These are phyloP conservation scores for Clonostachys chloroleuca DNA, from an alignment of 2,329 filamentous ascomycete genomes.

Conservation along the genomic window DNA sequence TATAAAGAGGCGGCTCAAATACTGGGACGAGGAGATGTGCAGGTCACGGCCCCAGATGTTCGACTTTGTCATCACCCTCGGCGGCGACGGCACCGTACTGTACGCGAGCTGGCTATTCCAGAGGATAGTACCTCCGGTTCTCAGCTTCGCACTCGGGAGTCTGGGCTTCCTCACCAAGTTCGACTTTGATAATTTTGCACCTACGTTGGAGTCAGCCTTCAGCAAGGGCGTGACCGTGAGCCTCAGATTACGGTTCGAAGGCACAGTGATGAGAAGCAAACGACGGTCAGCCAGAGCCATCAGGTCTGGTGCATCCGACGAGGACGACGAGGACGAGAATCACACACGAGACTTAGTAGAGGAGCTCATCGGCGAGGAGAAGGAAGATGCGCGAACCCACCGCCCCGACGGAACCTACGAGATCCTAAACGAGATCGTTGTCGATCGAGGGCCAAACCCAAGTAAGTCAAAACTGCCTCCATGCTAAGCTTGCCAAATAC, in stretches of 20 bases:
- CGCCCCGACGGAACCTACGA: slow-evolving; percentile 79
- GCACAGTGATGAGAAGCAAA: slow-evolving; percentile 83
- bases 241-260: slow-evolving; percentile 84
- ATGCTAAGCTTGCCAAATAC: not conserved
- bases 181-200: slow-evolving; percentile 73
- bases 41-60: slow-evolving; percentile 76
- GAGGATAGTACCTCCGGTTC: slow-evolving; percentile 84
- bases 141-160: slow-evolving; percentile 88
- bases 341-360: slow-evolving; percentile 70
- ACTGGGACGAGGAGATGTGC: slow-evolving; percentile 81
- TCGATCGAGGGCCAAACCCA: slow-evolving; percentile 89
- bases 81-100: slow-evolving; percentile 93
- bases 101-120: slow-evolving; percentile 98
- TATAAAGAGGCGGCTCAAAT: slow-evolving; percentile 57
- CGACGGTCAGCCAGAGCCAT: slow-evolving; percentile 32
- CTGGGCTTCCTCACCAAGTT: slow-evolving; percentile 96
- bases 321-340: slow-evolving; percentile 29
- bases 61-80: slow-evolving; percentile 88
- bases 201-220: slow-evolving; percentile 69
- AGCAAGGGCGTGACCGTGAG: slow-evolving; percentile 83
- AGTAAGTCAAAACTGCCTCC: slow-evolving; percentile 53
- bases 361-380: slow-evolving; percentile 83
- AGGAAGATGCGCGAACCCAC: slow-evolving; percentile 81
- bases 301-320: slow-evolving; percentile 10
- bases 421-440: slow-evolving; percentile 94